Percentiles rank a stretch among this genome's conserved stretches.
These are phyloP conservation scores for Wickerhamomyces mucosus DNA, from an alignment of 805 yeast genomes.

Conservation along the genomic window DNA sequence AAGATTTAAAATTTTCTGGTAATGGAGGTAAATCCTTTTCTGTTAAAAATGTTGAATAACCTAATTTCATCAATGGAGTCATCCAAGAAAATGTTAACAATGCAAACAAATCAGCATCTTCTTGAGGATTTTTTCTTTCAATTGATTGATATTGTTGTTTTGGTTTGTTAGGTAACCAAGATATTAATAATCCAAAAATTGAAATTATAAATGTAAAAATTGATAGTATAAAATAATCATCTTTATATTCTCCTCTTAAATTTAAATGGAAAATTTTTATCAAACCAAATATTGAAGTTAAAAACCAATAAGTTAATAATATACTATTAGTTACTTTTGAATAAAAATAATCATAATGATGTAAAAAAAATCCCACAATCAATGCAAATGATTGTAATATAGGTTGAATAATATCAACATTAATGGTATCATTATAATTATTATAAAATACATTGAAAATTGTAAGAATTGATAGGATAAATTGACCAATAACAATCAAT, in stretches of 20 bases:
- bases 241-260: constrained; percentile 23
- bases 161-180: constrained; percentile 31
- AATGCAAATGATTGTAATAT: constrained; percentile 32
- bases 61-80: constrained; percentile 76
- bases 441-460: too few species aligned
- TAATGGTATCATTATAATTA: constrained; percentile 10
- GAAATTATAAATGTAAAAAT: constrained; percentile 24
- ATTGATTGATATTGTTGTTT: constrained; percentile 27
- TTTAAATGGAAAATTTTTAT: constrained; percentile 32
- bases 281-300: constrained; percentile 37
- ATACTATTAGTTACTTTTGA: constrained; percentile 56
- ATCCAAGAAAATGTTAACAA: constrained; percentile 84
- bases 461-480: constrained; percentile 19
- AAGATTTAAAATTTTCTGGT: constrained; percentile 59
- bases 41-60: constrained; percentile 48
- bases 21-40: constrained; percentile 70
- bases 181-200: constrained; percentile 23
- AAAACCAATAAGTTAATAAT: constrained; percentile 69
- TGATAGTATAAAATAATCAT: constrained; percentile 21
- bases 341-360: constrained; percentile 66
- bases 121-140: constrained; percentile 26
- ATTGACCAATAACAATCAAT: constrained; percentile 22
- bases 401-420: constrained; percentile 27
- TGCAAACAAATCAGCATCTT: constrained; percentile 57
- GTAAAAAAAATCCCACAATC: constrained; percentile 43